Conservation (phyloP, 352 stramenopile species). For the Lagenidium sp. region DNA sequence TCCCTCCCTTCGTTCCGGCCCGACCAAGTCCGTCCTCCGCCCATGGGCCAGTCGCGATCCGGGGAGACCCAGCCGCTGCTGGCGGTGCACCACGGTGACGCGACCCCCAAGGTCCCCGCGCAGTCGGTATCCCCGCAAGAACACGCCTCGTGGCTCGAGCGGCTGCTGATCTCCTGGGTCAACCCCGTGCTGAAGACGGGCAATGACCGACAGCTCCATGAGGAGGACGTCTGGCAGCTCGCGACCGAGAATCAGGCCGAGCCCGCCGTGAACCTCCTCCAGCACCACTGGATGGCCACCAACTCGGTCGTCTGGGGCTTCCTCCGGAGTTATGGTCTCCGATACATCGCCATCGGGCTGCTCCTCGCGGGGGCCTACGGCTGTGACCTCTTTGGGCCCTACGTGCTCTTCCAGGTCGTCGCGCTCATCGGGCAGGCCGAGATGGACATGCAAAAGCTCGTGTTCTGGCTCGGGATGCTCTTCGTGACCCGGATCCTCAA, state of each 20-base stretch:
- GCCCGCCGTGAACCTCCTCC: constrained; percentile 32
- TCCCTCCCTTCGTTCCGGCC: not conserved
- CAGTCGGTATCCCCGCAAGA: no score
- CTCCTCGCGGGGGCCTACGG: constrained; percentile 32
- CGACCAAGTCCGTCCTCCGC: no score
- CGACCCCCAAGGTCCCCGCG: not conserved
- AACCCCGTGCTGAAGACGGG: constrained; percentile 14
- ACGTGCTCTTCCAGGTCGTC: constrained; percentile 54
- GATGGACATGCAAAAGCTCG: constrained; percentile 17
- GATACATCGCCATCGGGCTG: constrained; percentile 30
- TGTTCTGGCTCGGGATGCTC: constrained; percentile 52
- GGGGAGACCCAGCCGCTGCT: constrained; percentile 12
- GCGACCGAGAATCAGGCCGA: constrained; percentile 27
- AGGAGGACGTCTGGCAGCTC: constrained; percentile 56
- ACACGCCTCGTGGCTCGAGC: constrained; percentile 18
- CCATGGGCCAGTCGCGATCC: constrained; percentile 11
- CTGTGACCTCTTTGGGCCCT: constrained; percentile 49
- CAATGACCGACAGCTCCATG: constrained; percentile 28
- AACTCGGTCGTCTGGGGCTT: constrained; percentile 48
- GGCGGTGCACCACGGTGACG: constrained; percentile 1
- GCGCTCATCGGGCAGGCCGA: constrained; percentile 27
- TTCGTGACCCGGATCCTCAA: constrained; percentile 55
- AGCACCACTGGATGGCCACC: constrained; percentile 46
- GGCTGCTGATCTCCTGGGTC: constrained; percentile 23
- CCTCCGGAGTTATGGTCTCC: constrained; percentile 32